Conservation (phyloP, 768 basidiomycete species). For the Rhodosporidiobolus sp. region DNA sequence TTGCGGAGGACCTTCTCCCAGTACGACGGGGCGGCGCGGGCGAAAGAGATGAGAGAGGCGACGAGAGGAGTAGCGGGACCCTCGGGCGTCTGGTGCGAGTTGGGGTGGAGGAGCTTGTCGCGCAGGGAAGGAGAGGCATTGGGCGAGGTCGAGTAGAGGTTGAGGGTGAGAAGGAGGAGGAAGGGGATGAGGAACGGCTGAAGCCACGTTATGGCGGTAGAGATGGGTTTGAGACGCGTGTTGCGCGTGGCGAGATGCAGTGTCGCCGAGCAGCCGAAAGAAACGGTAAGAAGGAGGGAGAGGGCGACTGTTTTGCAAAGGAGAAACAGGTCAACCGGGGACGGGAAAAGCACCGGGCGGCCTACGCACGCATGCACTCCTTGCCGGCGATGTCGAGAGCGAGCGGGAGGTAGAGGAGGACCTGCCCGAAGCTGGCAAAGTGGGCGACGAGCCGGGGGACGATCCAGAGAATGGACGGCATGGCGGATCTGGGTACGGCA, state of each 20-base stretch:
- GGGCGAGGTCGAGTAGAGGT: slow-evolving; percentile 44
- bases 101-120: slow-evolving; percentile 10
- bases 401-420: slow-evolving; percentile 45
- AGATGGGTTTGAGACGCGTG: slow-evolving; percentile 39
- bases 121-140: slow-evolving; percentile 1
- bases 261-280: slow-evolving; percentile 29
- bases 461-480: neutral
- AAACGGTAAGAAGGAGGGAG: slow-evolving; percentile 40
- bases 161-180: slow-evolving; percentile 43
- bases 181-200: slow-evolving; percentile 40
- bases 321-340: neutral
- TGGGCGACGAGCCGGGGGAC: slow-evolving; percentile 9
- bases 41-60: slow-evolving; percentile 1
- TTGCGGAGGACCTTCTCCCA: slow-evolving; percentile 41
- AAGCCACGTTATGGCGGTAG: slow-evolving; percentile 19
- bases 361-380: slow-evolving; percentile 21
- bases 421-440: slow-evolving; percentile 21
- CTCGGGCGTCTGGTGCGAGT: neutral
- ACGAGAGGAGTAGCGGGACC: neutral
- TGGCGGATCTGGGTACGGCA: too few relatives aligned
- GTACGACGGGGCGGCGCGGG: slow-evolving; percentile 13
- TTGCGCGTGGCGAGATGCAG: slow-evolving; percentile 31
- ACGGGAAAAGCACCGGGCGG: neutral
- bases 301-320: slow-evolving; percentile 20
- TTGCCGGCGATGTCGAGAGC: slow-evolving; percentile 46